Percentiles rank a stretch among this genome's conserved stretches.
phyloP scores from a whole-genome alignment of 2,329 filamentous ascomycete genomes.

The Ceratocystis cubensis region DNA sequence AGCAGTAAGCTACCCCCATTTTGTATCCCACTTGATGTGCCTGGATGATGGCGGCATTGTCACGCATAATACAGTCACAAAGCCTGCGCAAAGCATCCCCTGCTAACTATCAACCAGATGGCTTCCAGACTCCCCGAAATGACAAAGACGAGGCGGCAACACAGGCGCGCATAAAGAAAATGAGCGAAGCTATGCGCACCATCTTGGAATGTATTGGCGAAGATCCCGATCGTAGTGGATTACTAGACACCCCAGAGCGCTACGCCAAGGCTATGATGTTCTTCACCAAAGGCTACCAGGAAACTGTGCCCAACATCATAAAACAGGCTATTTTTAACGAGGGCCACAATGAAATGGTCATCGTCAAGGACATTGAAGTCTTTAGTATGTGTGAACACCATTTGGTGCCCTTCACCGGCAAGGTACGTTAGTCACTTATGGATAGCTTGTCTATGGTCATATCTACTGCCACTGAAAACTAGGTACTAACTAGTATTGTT shows the following conservation, averaged over 20 bases:
- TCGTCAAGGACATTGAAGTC: constrained; percentile 94
- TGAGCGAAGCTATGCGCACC: constrained; percentile 51
- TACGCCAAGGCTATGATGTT: constrained; percentile 94
- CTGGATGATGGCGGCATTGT: background rate
- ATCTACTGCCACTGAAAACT: background rate
- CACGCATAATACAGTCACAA: background rate
- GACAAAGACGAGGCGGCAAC: constrained; percentile 19
- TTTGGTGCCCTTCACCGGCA: constrained; percentile 88
- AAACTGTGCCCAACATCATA: constrained; percentile 82
- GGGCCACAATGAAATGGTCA: constrained; percentile 92
- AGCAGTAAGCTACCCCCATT: background rate
- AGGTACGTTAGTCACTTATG: constrained; percentile 41
- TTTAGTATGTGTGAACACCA: constrained; percentile 95
- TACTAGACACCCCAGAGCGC: constrained; percentile 60
- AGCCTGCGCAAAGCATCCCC: background rate
- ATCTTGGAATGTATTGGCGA: constrained; percentile 58
- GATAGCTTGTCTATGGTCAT: background rate
- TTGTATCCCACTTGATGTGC: background rate
- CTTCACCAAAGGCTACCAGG: constrained; percentile 93
- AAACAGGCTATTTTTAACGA: constrained; percentile 93
- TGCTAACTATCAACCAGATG: constrained; percentile 9
- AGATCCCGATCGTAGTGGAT: constrained; percentile 51
- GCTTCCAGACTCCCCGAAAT: constrained; percentile 12
- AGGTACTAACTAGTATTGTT: background rate
- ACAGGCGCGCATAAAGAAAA: constrained; percentile 39